These are phyloP conservation scores for Camellia granthamiana DNA, from an alignment of 148 eudicot species.

Conservation along the genomic window DNA sequence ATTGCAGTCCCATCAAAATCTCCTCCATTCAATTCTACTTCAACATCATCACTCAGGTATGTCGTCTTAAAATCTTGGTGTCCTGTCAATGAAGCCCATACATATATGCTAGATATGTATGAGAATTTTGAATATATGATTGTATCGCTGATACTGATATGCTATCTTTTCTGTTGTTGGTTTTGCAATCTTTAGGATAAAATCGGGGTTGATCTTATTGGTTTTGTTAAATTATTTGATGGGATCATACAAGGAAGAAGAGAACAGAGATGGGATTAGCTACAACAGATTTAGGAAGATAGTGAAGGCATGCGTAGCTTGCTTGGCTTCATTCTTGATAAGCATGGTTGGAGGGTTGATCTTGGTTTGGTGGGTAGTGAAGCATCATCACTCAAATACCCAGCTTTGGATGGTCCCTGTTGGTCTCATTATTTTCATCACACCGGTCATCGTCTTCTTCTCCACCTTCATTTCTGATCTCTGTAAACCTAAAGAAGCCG, in stretches of 20 bases:
- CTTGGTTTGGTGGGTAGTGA: conserved; percentile 46
- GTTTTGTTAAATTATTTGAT: background rate
- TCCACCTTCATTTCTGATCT: conserved; percentile 33
- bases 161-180: background rate
- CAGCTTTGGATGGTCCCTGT: conserved; percentile 79
- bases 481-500: conserved; percentile 20
- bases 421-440: conserved; percentile 48
- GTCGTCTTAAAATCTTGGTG: background rate
- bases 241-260: conserved; percentile 8
- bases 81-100: background rate
- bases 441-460: conserved; percentile 45
- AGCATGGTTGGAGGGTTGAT: conserved; percentile 56
- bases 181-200: background rate
- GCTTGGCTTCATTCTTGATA: conserved; percentile 31
- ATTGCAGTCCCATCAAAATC: too few species aligned
- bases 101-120: too few species aligned
- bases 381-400: conserved; percentile 40
- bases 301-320: conserved; percentile 21
- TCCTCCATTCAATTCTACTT: background rate
- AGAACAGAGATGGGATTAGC: background rate
- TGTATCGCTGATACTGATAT: too few species aligned
- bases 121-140: too few species aligned
- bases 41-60: background rate
- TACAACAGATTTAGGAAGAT: background rate
- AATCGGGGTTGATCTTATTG: background rate